Evolutionary conservation across 2,329 filamentous ascomycete species (phyloP), one percentile per base, ranked within the genome.

Genomic region (Ophiostoma pallidulum): DNA sequence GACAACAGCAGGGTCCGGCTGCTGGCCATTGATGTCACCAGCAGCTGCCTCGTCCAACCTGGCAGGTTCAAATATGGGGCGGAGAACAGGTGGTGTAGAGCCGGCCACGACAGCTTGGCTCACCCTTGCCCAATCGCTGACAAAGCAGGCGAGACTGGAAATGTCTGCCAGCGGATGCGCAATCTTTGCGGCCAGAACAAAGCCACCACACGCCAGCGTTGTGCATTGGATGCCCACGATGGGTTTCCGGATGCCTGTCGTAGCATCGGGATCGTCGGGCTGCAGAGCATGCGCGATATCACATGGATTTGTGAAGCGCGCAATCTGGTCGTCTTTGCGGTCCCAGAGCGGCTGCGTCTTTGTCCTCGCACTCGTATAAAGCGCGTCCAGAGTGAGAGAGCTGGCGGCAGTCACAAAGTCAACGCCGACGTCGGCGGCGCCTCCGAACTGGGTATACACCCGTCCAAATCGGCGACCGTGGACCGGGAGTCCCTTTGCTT

Each of bases 81-180:
- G 13, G 22, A 41, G 45, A 41, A 37, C 38, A 22, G 45, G 45
- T 36, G 13, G n/a, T 36, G 38, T 12, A 35, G 29, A 35, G 31
- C 45, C 22, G 14, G 44, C 24, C 28, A 47, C 28, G 19, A 28
- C 28, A 12, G 44, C 44, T 40, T 28, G 44, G 28, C 36, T 47
- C 28, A 47, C 44, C 28, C 36, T 33, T n/a, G 36, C 37, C 44
- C 44, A 47, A n/a, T 47, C 44, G 19, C 29, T 33, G 28, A 41
- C 29, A 41, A 47, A 41, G 20, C 26, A 40, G n/a, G 41, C 37
- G 14, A 47, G 36, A 26, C 36, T 9, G 24, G 44, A 33, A 33
- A 41, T 41, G 44, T 47, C 44, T 12, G 44, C 44, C 36, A 47
- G 44, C 28, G 44, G 44, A 35, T 47, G 44, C 3, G 44, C 44